Base-by-base conservation (phyloP, 805 yeast genomes). In the Maudiozyma barnettii region DNA sequence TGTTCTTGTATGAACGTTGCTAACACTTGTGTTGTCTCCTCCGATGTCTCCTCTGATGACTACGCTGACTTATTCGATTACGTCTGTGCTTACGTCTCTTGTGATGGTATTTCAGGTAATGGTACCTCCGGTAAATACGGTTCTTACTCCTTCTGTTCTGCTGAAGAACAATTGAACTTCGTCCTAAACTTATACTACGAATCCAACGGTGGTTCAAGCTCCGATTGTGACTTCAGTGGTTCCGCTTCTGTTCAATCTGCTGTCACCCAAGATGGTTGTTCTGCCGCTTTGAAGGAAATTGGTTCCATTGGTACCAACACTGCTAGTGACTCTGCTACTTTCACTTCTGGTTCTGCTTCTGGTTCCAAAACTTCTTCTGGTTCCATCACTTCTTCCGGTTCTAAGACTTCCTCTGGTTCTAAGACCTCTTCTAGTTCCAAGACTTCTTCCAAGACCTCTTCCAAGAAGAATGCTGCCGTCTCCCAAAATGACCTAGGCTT, bases 91-190 rank as follows among this genome's bases (percentile, higher is more conserved):
- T 52, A 65, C 22, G 65, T 76, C 51, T 71, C 70, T 51, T 84
- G 95, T 69, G 65, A 66, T 38, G 87, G 79, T 57, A 81, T 84
- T 54, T 61, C 65, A 44, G 75, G 73, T 39, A 74, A 83, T 63
- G 90, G 87, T 69, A 66, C 75, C 44, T 64, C 71, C 20, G 93
- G 91, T 62, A 57, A 60, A 6, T 84, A 84, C 63, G 93, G 93
- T 65, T 73, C 81, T 26, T 78, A 73, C 68, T 83, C 91, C 16
- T 81, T 75, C 80, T 84, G 93, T 66, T 70, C 78, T 19, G 65
- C 76, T 47, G 77, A 81, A 66, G 84, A 81, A 49, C 72, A 79
- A 69, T 72, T 84, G 57, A 75, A 84, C 36, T 84, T 74, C 59
- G 75, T 79, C 37, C 63, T 84, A 67, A 79, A 83, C 73, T 63